Conservation (phyloP, 179 eudicot species). For the Silene coronaria region DNA sequence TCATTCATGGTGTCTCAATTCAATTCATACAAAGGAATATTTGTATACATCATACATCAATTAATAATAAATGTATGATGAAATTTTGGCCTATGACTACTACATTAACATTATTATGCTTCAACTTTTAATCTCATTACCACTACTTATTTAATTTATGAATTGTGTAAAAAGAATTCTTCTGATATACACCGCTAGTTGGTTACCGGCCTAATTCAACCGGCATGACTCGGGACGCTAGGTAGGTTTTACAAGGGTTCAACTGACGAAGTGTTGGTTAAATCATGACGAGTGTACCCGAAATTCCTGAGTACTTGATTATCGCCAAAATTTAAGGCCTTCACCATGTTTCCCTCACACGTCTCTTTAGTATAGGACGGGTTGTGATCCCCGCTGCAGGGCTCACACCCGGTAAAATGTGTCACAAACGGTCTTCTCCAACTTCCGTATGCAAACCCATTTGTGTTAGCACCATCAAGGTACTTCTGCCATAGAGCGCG, state of each 20-base stretch:
- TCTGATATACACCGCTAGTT: neutral
- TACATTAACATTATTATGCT: too few species aligned
- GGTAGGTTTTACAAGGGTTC: neutral
- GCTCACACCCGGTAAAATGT: constrained; percentile 73
- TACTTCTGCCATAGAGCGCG: constrained; percentile 23
- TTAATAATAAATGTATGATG: too few species aligned
- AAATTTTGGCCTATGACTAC: too few species aligned
- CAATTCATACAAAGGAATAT: too few species aligned
- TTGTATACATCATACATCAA: too few species aligned
- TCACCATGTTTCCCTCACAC: constrained; percentile 46
- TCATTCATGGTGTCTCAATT: too few species aligned
- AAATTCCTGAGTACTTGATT: constrained; percentile 55
- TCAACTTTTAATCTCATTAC: too few species aligned
- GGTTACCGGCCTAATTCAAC: neutral
- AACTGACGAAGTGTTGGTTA: constrained; percentile 21
- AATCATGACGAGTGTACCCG: constrained; percentile 42
- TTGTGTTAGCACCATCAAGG: constrained; percentile 3
- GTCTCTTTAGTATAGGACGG: constrained; percentile 30
- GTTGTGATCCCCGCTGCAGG: constrained; percentile 63
- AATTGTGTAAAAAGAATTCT: constrained; percentile 6
- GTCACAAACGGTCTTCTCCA: constrained; percentile 44
- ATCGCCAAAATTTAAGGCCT: constrained; percentile 58
- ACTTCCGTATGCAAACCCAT: constrained; percentile 21
- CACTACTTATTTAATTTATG: neutral
- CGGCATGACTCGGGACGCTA: neutral